Conservation (phyloP, 306 rosid genomes). For the Sesbania bispinosa region DNA sequence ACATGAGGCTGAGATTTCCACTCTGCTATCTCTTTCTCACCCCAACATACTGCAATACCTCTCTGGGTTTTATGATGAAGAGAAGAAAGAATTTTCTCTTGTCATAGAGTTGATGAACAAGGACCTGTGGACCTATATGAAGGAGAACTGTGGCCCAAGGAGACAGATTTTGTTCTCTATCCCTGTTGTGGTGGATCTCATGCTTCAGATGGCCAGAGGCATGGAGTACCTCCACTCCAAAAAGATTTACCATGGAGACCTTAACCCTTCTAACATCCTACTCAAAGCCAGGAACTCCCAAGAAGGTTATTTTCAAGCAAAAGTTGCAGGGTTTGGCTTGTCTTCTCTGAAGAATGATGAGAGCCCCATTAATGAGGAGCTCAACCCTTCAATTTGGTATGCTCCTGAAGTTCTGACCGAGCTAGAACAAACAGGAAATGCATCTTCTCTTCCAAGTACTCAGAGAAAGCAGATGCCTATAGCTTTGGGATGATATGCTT, state of each 20-base stretch:
- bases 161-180: constrained; percentile 66
- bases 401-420: constrained; percentile 82
- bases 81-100: constrained; percentile 64
- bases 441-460: constrained; percentile 30
- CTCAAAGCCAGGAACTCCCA: constrained; percentile 57
- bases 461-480: constrained; percentile 85
- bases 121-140: constrained; percentile 64
- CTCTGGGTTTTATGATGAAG: constrained; percentile 70
- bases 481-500: constrained; percentile 93
- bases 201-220: constrained; percentile 96
- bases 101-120: constrained; percentile 78
- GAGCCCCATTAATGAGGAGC: constrained; percentile 15
- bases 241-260: constrained; percentile 71
- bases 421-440: constrained; percentile 44
- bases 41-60: constrained; percentile 71
- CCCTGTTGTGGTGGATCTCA: constrained; percentile 74
- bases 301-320: constrained; percentile 74
- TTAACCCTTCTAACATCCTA: constrained; percentile 61
- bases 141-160: constrained; percentile 73
- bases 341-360: constrained; percentile 27
- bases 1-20: constrained; percentile 43
- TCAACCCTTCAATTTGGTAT: constrained; percentile 62
- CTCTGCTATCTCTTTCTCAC: constrained; percentile 64
- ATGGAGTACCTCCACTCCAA: constrained; percentile 76
- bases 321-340: constrained; percentile 72